phyloP scores from a whole-genome alignment of 1,139 yeast genomes.

The Suhomyces chickasaworum region DNA sequence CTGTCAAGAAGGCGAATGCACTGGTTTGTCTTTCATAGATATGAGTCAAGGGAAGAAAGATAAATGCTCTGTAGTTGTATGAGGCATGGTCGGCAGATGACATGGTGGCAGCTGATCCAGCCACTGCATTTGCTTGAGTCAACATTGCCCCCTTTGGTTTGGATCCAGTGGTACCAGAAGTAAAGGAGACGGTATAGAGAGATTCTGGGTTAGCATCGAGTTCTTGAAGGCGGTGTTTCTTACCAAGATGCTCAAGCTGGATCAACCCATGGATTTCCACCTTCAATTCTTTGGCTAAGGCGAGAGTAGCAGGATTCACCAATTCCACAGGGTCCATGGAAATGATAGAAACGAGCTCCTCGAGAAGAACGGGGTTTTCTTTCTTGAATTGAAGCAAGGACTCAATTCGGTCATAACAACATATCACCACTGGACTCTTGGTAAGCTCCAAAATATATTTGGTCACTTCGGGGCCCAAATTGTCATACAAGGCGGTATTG shows the following conservation, averaged over 20 bases:
- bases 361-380: conserved; percentile 27
- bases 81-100: conserved; percentile 17
- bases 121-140: conserved; percentile 32
- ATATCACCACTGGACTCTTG: conserved; percentile 37
- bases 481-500: conserved; percentile 44
- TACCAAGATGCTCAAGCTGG: conserved; percentile 23
- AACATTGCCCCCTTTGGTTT: conserved; percentile 45
- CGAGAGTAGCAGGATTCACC: conserved; percentile 2
- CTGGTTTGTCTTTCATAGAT: conserved; percentile 41
- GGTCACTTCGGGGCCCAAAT: conserved; percentile 40
- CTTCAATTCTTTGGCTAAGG: conserved; percentile 15
- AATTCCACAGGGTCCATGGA: conserved; percentile 37
- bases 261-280: conserved; percentile 19
- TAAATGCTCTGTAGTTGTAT: conserved; percentile 20
- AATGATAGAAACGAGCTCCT: conserved; percentile 31
- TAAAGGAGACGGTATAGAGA: conserved; percentile 42
- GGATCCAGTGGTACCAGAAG: conserved; percentile 47
- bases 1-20: conserved; percentile 33
- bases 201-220: conserved; percentile 34
- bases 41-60: conserved; percentile 44
- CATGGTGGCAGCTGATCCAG: conserved; percentile 28
- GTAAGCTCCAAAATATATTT: conserved; percentile 37
- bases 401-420: conserved; percentile 35
- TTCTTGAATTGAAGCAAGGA: conserved; percentile 31
- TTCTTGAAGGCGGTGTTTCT: conserved; percentile 14